Conservation (phyloP, 2,329 filamentous ascomycete species). For the Diaporthe eres region DNA sequence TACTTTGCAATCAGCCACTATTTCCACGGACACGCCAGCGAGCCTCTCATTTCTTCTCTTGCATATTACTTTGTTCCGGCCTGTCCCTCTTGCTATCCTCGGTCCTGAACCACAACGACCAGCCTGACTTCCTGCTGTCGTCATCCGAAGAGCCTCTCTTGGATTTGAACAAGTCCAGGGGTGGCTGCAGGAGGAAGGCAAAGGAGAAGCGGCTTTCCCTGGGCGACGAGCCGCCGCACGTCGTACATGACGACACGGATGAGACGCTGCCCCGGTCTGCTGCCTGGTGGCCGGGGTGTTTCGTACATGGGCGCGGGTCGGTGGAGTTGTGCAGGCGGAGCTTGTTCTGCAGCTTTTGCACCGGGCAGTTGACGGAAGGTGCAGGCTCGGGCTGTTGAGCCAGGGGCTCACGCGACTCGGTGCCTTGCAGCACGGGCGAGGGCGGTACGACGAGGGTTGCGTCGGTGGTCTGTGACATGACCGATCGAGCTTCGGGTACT, state of each 20-base stretch:
- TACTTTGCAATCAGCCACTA: neutral
- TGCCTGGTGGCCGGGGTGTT: neutral
- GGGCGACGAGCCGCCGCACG: constrained; percentile 14
- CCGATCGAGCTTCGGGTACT: neutral
- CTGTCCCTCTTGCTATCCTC: constrained; percentile 28
- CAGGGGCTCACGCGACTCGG: neutral
- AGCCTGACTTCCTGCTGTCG: constrained; percentile 30
- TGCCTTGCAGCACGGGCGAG: neutral
- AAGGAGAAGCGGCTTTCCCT: constrained; percentile 28
- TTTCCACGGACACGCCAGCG: constrained; percentile 31
- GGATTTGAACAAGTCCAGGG: constrained; percentile 37
- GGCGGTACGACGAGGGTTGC: neutral
- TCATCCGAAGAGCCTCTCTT: constrained; percentile 32
- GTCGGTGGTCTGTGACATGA: neutral
- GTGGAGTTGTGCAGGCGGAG: constrained; percentile 36
- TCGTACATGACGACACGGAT: constrained; percentile 32
- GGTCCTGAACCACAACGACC: constrained; percentile 38
- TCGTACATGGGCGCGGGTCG: constrained; percentile 33
- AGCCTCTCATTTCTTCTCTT: constrained; percentile 17
- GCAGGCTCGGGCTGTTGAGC: constrained; percentile 14
- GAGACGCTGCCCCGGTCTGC: constrained; percentile 33
- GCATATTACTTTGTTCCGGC: neutral
- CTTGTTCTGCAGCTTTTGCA: constrained; percentile 35
- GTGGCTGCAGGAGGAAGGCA: constrained; percentile 37
- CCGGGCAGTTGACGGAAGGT: constrained; percentile 30